Conservation (phyloP, 208 protist genomes). For the Leishmania gerbilli region DNA sequence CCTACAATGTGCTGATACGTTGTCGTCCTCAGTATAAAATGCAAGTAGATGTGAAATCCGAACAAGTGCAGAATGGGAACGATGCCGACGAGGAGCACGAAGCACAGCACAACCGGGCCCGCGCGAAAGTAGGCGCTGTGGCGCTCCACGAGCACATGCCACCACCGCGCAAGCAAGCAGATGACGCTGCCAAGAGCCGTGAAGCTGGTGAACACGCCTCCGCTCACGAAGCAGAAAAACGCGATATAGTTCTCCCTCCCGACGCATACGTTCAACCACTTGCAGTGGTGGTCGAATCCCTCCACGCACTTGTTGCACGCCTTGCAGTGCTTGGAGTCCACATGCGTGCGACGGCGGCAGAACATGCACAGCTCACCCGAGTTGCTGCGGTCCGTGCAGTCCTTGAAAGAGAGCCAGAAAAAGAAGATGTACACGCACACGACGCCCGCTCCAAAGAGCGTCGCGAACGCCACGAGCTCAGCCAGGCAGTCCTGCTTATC, state of each 20-base stretch:
- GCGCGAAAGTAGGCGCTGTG: slow-evolving; percentile 65
- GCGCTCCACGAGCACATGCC: slow-evolving; percentile 39
- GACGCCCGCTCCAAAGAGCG: slow-evolving; percentile 17
- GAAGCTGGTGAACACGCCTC: slow-evolving; percentile 28
- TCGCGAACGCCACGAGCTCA: slow-evolving; percentile 55
- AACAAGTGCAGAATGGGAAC: slow-evolving; percentile 60
- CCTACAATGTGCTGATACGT: slow-evolving; percentile 71
- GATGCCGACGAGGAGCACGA: slow-evolving; percentile 36
- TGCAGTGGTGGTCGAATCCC: slow-evolving; percentile 93
- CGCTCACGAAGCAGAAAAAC: slow-evolving; percentile 68
- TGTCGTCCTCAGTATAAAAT: slow-evolving; percentile 36
- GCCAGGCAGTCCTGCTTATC: slow-evolving; percentile 30
- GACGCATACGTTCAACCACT: slow-evolving; percentile 93
- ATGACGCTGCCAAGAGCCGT: slow-evolving; percentile 34
- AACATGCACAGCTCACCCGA: slow-evolving; percentile 66
- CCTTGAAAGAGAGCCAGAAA: slow-evolving; percentile 53
- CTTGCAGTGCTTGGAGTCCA: slow-evolving; percentile 86
- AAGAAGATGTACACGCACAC: slow-evolving; percentile 33
- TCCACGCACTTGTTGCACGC: slow-evolving; percentile 89
- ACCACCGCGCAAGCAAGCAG: slow-evolving; percentile 60
- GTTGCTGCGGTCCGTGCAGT: slow-evolving; percentile 59
- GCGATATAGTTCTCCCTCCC: slow-evolving; percentile 74
- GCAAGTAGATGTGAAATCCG: slow-evolving; percentile 61
- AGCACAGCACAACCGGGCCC: slow-evolving; percentile 46
- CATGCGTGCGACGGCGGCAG: slow-evolving; percentile 55